Conservation (phyloP, 805 yeast genomes). For the Saccharomycopsis fermentans region DNA sequence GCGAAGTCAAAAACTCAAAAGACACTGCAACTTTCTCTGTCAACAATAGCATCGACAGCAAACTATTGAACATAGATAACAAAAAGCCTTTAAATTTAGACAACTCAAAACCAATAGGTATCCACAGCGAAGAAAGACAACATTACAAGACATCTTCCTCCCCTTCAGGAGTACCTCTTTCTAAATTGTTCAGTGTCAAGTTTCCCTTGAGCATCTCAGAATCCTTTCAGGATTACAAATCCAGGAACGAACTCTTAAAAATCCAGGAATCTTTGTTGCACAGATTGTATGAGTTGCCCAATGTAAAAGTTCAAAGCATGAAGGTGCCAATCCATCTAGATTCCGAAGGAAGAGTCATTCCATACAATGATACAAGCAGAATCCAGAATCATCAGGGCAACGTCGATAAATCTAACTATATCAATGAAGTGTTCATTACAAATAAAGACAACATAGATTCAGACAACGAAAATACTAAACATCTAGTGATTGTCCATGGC, state of each 20-base stretch:
- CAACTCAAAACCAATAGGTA: background rate
- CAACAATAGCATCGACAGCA: background rate
- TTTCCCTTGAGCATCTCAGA: slow-evolving; percentile 50
- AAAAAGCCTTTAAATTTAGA: no score
- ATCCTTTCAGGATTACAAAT: slow-evolving; percentile 43
- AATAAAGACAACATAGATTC: slow-evolving; percentile 31
- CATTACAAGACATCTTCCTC: slow-evolving; percentile 11
- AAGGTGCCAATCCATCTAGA: slow-evolving; percentile 24
- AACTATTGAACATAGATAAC: no score
- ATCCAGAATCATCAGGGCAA: no score
- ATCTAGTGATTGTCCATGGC: slow-evolving; percentile 79
- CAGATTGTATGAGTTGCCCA: slow-evolving; percentile 33
- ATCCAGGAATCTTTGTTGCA: slow-evolving; percentile 39
- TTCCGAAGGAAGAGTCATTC: slow-evolving; percentile 24
- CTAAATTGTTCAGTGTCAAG: slow-evolving; percentile 11
- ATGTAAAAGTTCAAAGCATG: slow-evolving; percentile 27
- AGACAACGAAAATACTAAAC: slow-evolving; percentile 24
- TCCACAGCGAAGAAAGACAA: background rate
- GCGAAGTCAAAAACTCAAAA: background rate
- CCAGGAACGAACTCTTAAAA: slow-evolving; percentile 29
- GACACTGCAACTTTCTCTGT: background rate
- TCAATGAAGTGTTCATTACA: slow-evolving; percentile 67
- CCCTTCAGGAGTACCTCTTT: slow-evolving; percentile 16
- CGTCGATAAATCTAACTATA: slow-evolving; percentile 25
- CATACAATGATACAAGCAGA: slow-evolving; percentile 25